Evolutionary conservation across 2,329 filamentous ascomycete genomes (phyloP), one percentile per base, ranked within the genome.

Genomic region (Pyricularia pennisetigena): DNA sequence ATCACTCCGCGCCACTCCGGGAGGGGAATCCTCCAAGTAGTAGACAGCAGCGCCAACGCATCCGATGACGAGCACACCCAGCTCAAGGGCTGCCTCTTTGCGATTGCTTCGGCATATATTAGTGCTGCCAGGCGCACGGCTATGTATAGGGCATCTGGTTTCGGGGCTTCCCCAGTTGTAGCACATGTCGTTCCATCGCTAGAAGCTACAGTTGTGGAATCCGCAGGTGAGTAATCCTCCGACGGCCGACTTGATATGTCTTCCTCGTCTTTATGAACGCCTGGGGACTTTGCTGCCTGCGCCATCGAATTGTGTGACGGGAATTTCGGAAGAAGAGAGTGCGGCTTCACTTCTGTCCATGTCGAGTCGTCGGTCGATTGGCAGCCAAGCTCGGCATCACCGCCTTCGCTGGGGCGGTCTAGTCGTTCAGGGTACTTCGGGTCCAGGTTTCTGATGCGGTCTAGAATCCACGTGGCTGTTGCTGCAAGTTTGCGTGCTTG

Each of bases 71-170:
- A 76, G 71, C 81, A 81, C 0, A 78, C 73, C 6, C 72, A 69
- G 68, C 78, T 79, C 4, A 82, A 77, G 0, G 81, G 79, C 5
- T 72, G 72, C 9, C 79, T 77, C 8, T 73, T 71, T 4, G 77
- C 70, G 16, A 84, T 80, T 4, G 83, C 81, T 3, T 78, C 77
- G 67, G 78, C 79, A 74, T 84, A 86, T 24, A 85, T 74, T 3
- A 82, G 73, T 0, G 83, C 81, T 0, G 81, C 78, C 32, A 77
- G 74, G 1, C 82, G 80, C 14, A 85, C 78, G 9, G 79, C 78
- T 28, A 79, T 76, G 73, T 85, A 84, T 70, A 84, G 76, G 66
- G 77, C 73, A 68, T 84, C 82, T 2, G 81, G 26, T 78, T 7
- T 76, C 5, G 14, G 74, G 65, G 82, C 73, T 6, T 81, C 83